Evolutionary conservation across 1,139 yeast genomes (phyloP).

Genomic region (Sugiyamaella grinbergsii): DNA sequence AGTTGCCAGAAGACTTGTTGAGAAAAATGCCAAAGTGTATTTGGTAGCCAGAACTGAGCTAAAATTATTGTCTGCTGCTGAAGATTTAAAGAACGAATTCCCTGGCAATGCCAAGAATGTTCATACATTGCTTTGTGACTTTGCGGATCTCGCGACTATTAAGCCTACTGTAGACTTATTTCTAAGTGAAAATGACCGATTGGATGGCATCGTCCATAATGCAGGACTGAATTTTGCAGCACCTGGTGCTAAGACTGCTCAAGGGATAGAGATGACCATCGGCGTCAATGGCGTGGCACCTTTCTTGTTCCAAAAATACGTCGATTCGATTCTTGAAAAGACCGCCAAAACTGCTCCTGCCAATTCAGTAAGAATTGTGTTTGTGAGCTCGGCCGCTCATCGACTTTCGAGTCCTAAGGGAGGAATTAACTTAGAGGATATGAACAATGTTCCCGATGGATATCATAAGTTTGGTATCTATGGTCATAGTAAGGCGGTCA

Average conservation of each 20-base stretch:
- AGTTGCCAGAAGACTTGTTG: conserved; percentile 30
- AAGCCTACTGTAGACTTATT: conserved; percentile 47
- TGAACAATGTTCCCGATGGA: conserved; percentile 9
- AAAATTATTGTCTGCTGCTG: conserved; percentile 28
- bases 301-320: conserved; percentile 49
- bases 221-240: conserved; percentile 56
- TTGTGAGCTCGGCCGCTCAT: conserved; percentile 52
- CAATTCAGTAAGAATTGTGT: conserved; percentile 46
- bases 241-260: conserved; percentile 43
- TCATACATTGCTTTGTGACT: conserved; percentile 41
- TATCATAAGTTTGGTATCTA: conserved; percentile 31
- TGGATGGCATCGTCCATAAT: conserved; percentile 53
- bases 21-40: conserved; percentile 37
- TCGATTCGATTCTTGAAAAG: conserved; percentile 48
- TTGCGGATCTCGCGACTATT: conserved; percentile 49
- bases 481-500: conserved; percentile 55
- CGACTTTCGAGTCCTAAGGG: conserved; percentile 24
- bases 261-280: conserved; percentile 52
- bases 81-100: conserved; percentile 24
- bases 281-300: conserved; percentile 56
- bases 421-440: conserved; percentile 12
- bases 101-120: conserved; percentile 28
- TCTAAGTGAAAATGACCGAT: conserved; percentile 35
- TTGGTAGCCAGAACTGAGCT: conserved; percentile 34
- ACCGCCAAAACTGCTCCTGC: conserved; percentile 37